Base-by-base conservation (phyloP, 2,329 filamentous ascomycete species). In the Drechslerella coelobrocha region DNA sequence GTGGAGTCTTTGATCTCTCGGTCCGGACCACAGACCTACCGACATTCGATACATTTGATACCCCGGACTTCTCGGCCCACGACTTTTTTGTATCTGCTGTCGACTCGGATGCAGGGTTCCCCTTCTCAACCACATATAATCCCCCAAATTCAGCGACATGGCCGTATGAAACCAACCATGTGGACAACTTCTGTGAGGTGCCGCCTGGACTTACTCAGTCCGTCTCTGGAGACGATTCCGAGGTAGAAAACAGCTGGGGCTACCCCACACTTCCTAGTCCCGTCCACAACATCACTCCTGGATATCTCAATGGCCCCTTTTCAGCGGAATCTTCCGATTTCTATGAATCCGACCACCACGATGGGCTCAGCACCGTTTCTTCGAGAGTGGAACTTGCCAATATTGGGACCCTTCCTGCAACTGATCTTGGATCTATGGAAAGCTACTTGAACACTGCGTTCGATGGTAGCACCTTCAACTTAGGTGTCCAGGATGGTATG, bases 211-310 rank as follows among this genome's bases (percentile, higher is more conserved):
- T 83, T 83, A 72, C 81, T 83, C 26, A 80, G 83, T 86, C 85
- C 8, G 88, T 85, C 7, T 89, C 86, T 10, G 86, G 86, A 34
- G 86, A 89, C 69, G 86, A 88, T 7, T 88, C 86, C 8, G 86
- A 88, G 76, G 85, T 85, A 3, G 87, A 88, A 72, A 86, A 88
- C 73, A 23, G 19, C 83, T 83, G 77, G 79, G 23, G 78, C 79
- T 21, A 78, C 80, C 41, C 79, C 79, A 73, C 80, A 71, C 54
- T 75, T 75, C 54, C 76, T 74, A 63, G 71, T 73, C 50, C 72
- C 84, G 68, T 78, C 82, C 54, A 80, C 79, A 54, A 79, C 81
- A 63, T 66, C 56, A 68, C 74, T 78, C 61, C 78, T 77, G 73
- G 77, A 66, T 66, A 66, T 48, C 39, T 72, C 27, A 66, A 50